Evolutionary conservation across 257 asterid species (phyloP).

Genomic region (Lycium ferocissimum): DNA sequence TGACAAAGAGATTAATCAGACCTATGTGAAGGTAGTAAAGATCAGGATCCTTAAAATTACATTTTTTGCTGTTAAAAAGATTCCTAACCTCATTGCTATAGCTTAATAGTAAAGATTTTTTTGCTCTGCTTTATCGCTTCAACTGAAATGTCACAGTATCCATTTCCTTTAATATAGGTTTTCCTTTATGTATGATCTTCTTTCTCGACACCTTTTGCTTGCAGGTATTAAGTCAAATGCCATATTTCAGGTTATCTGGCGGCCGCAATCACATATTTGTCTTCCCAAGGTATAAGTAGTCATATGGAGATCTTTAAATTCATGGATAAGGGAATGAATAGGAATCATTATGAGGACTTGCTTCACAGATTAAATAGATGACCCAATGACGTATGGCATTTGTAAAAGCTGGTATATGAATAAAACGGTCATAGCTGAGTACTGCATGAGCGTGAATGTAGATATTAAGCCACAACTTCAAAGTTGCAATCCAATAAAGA

Average conservation of each 20-base stretch:
- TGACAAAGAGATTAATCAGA: constrained; percentile 91
- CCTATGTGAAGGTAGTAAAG: constrained; percentile 75
- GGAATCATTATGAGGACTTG: constrained; percentile 1
- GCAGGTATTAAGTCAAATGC: constrained; percentile 98
- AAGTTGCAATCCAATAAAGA: neutral
- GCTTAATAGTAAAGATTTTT: neutral
- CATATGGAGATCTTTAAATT: neutral
- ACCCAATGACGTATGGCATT: neutral
- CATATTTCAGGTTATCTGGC: constrained; percentile 89
- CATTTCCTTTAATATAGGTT: neutral
- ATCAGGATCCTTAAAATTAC: constrained; percentile 25
- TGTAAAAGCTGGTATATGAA: neutral
- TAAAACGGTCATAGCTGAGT: neutral
- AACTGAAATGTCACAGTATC: neutral
- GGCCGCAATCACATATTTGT: constrained; percentile 93
- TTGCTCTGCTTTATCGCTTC: neutral
- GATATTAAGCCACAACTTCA: neutral
- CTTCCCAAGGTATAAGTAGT: constrained; percentile 76
- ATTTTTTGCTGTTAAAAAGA: neutral
- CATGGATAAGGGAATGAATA: neutral
- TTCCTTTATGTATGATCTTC: constrained; percentile 14
- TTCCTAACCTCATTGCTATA: neutral
- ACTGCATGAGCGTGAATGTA: constrained; percentile 9
- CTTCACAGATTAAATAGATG: neutral
- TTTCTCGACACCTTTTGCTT: constrained; percentile 47